phyloP scores from a whole-genome alignment of 2,329 filamentous ascomycete genomes.

The Elsinoe arachidis region DNA sequence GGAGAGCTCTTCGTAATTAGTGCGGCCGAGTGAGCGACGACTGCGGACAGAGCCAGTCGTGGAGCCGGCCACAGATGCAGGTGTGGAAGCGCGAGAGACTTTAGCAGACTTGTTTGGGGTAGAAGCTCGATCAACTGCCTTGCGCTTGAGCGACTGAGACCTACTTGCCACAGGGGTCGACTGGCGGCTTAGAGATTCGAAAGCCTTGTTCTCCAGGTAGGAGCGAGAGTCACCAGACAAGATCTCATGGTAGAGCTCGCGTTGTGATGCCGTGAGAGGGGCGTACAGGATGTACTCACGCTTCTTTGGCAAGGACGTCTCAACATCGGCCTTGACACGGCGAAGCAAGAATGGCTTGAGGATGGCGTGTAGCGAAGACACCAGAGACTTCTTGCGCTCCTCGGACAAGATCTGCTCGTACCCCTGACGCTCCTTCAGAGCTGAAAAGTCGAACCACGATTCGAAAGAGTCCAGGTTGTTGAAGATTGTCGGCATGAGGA shows the following conservation, averaged over 20 bases:
- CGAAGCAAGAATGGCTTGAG: constrained; percentile 84
- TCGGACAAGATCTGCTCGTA: constrained; percentile 73
- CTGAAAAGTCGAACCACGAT: constrained; percentile 94
- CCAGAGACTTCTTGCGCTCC: constrained; percentile 64
- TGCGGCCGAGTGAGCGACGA: constrained; percentile 46
- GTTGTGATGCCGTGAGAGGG: constrained; percentile 81
- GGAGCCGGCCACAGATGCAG: constrained; percentile 40
- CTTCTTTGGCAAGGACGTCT: constrained; percentile 86
- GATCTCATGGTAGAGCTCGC: constrained; percentile 80
- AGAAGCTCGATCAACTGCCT: constrained; percentile 33
- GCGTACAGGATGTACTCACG: constrained; percentile 93
- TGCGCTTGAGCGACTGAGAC: constrained; percentile 49
- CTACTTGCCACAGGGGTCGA: constrained; percentile 41
- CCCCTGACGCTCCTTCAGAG: constrained; percentile 71
- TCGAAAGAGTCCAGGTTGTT: constrained; percentile 90
- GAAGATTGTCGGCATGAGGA: constrained; percentile 85
- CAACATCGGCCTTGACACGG: constrained; percentile 87
- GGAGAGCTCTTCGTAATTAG: constrained; percentile 60
- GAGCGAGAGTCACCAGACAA: constrained; percentile 43
- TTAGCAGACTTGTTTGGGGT: constrained; percentile 63
- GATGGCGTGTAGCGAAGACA: constrained; percentile 85
- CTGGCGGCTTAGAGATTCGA: constrained; percentile 52
- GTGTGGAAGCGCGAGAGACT: constrained; percentile 67
- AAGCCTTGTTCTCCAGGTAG: constrained; percentile 66
- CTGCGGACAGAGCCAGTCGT: constrained; percentile 32